Evolutionary conservation across 345 rosid genomes (phyloP).

Genomic region (Eucalyptus fibrosa): DNA sequence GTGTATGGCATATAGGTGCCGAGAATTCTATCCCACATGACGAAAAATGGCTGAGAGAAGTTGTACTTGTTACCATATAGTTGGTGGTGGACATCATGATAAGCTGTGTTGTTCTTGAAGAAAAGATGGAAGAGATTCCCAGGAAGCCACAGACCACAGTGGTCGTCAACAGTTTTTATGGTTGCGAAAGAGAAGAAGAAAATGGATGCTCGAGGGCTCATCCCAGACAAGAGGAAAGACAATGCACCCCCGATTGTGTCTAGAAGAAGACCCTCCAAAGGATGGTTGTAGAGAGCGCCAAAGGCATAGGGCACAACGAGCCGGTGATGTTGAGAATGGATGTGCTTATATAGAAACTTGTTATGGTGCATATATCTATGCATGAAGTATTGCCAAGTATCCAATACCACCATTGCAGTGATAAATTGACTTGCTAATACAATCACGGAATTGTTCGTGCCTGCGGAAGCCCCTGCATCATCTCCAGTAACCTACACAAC

Average conservation of each 20-base stretch:
- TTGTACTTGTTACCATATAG: conserved; percentile 69
- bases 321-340: conserved; percentile 80
- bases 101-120: conserved; percentile 73
- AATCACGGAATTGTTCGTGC: conserved; percentile 22
- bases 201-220: conserved; percentile 72
- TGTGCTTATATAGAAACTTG: conserved; percentile 70
- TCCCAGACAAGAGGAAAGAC: conserved; percentile 72
- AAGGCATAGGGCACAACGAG: conserved; percentile 80
- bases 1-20: conserved; percentile 88
- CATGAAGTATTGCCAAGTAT: conserved; percentile 85
- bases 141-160: conserved; percentile 77
- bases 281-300: conserved; percentile 81
- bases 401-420: conserved; percentile 58
- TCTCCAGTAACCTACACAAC: conserved; percentile 48
- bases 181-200: conserved; percentile 90
- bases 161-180: conserved; percentile 79
- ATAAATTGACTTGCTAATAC: conserved; percentile 58
- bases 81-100: conserved; percentile 84
- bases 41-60: conserved; percentile 79
- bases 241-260: conserved; percentile 80
- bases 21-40: conserved; percentile 69
- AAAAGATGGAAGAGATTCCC: conserved; percentile 65
- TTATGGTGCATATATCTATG: conserved; percentile 79
- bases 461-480: conserved; percentile 18
- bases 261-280: conserved; percentile 63